A percentile compares a stretch with the other conserved stretches of the same genome.
Conservation (phyloP, 1,139 yeast species). For the Yamadazyma diospyri region DNA sequence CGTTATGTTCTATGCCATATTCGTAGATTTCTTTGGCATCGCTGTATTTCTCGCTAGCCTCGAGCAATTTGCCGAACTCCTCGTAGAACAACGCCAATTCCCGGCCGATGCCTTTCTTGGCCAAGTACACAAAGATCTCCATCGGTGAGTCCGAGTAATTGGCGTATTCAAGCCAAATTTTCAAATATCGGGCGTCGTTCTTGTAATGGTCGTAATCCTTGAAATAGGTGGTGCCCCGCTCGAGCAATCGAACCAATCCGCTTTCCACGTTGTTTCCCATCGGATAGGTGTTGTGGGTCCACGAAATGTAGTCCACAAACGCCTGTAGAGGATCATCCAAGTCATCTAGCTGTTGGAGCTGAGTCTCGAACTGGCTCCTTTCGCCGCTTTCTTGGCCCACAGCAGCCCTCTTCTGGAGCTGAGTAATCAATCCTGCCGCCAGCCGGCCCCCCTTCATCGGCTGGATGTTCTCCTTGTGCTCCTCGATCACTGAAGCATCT, state of each 20-base stretch:
- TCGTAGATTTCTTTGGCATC: slow-evolving; percentile 67
- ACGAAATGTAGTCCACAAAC: slow-evolving; percentile 64
- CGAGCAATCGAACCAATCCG: slow-evolving; percentile 64
- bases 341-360: slow-evolving; percentile 47
- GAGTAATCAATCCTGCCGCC: slow-evolving; percentile 52
- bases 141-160: slow-evolving; percentile 66
- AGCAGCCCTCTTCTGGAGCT: slow-evolving; percentile 24
- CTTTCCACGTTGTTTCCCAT: slow-evolving; percentile 66
- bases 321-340: slow-evolving; percentile 81
- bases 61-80: slow-evolving; percentile 70
- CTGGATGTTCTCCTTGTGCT: slow-evolving; percentile 76
- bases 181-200: slow-evolving; percentile 77
- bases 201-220: slow-evolving; percentile 64
- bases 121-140: slow-evolving; percentile 71
- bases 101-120: slow-evolving; percentile 69
- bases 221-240: slow-evolving; percentile 69
- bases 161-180: slow-evolving; percentile 77
- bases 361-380: slow-evolving; percentile 43
- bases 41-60: slow-evolving; percentile 42
- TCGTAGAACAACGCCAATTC: slow-evolving; percentile 73
- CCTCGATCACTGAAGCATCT: slow-evolving; percentile 46
- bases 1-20: slow-evolving; percentile 56
- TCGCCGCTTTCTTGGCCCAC: slow-evolving; percentile 11
- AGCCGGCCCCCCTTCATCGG: slow-evolving; percentile 72
- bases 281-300: slow-evolving; percentile 68